These are phyloP conservation scores for Rhynchosporium agropyri DNA, from an alignment of 2,329 filamentous ascomycete species.

Conservation along the genomic window DNA sequence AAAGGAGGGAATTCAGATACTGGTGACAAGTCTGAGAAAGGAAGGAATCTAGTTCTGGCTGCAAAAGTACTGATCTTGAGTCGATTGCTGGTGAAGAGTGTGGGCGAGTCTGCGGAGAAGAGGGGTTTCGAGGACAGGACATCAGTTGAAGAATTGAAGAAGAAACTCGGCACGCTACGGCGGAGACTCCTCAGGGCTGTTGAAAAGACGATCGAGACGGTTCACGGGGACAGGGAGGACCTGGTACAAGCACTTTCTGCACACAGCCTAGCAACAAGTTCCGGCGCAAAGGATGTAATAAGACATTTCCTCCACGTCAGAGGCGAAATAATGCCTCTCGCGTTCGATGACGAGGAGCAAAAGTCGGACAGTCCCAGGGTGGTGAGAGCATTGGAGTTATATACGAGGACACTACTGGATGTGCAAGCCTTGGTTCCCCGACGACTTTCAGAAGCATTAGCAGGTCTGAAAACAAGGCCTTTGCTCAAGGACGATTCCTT, in stretches of 20 bases:
- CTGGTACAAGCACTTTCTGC: slow-evolving; percentile 78
- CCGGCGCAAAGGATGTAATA: slow-evolving; percentile 76
- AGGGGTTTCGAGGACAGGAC: slow-evolving; percentile 42
- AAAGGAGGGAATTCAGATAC: slow-evolving; percentile 39
- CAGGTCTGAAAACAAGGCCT: slow-evolving; percentile 67
- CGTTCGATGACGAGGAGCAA: slow-evolving; percentile 55
- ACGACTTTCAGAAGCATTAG: slow-evolving; percentile 70
- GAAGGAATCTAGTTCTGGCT: slow-evolving; percentile 55
- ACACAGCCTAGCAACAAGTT: slow-evolving; percentile 79
- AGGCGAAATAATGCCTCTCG: slow-evolving; percentile 65
- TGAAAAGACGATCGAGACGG: slow-evolving; percentile 67
- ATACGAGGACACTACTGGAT: slow-evolving; percentile 75
- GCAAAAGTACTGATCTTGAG: slow-evolving; percentile 77
- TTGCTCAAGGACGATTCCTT: slow-evolving; percentile 74
- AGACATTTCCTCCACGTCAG: slow-evolving; percentile 77
- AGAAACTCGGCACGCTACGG: slow-evolving; percentile 63
- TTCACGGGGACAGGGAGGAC: slow-evolving; percentile 49
- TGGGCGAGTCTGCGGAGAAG: slow-evolving; percentile 56
- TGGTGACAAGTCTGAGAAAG: slow-evolving; percentile 25
- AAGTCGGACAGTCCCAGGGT: slow-evolving; percentile 51
- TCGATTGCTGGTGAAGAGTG: slow-evolving; percentile 72
- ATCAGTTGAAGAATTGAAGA: slow-evolving; percentile 61
- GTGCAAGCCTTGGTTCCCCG: slow-evolving; percentile 76
- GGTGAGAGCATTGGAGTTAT: slow-evolving; percentile 68
- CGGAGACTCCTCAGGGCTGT: slow-evolving; percentile 67